Base-by-base conservation (phyloP, 2,329 filamentous ascomycete genomes). In the Alternaria infectoria region DNA sequence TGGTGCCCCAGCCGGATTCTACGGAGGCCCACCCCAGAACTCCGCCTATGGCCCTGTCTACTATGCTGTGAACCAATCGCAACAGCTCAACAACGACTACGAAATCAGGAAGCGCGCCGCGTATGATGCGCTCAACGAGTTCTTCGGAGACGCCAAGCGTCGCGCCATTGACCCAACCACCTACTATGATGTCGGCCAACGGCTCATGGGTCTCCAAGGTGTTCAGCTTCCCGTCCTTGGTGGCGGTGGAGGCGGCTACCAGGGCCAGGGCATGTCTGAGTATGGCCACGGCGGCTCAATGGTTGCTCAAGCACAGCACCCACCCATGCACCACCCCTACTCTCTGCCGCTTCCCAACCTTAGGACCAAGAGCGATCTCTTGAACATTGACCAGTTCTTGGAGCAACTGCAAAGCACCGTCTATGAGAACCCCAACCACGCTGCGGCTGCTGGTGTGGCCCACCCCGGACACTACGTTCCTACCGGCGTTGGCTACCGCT, bases 371-470 rank as follows among this genome's bases (percentile, higher is more conserved):
- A 93, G 89, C 79, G 96, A 99, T 78, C 86, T 99, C 46, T 85
- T 97, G 78, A 93, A 97, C 79, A 94, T 98, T 75, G 96, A 98
- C 79, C 91, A 93, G 76, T 92, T 98, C 79, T 88, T 99, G 59
- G 93, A 97, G 82, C 93, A 97, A 82, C 95, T 98, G 86, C 94
- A 97, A 82, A 90, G 91, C 68, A 97, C 95, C 49, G 93, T 98
- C 52, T 98, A 98, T 78, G 96, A 98, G 82, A 97, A 91, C 79
- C 90, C 93, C 59, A 92, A 90, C 72, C 90, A 93, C 54, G 90
- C 93, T 30, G 92, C 93, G 3, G 89, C 89, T 12, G 90, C 91
- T 46, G 91, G 92, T 61, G 88, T 96, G 62, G 91, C 92, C 72
- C 89, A 93, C 66, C 89, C 91, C 54, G 90, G 89, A 63, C 90